Evolutionary conservation across 192 early-diverging fungal genomes (phyloP).

Genomic region (Globomyces pollinis-pini): DNA sequence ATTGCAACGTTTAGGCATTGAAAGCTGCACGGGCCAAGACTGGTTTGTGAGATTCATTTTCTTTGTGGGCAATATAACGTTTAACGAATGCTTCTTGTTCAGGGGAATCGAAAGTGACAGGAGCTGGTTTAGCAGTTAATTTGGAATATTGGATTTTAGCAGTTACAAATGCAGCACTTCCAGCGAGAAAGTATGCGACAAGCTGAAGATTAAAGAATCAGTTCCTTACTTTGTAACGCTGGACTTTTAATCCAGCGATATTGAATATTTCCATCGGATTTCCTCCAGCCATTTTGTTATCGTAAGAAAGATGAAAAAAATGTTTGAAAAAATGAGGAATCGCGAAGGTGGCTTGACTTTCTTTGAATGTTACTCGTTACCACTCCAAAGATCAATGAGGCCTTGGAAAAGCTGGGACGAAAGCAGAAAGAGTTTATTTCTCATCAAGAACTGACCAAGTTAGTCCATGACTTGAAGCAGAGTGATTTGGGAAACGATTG

Average conservation of each 20-base stretch:
- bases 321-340: too few species aligned
- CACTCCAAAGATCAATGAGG: too few species aligned
- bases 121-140: slow-evolving; percentile 23
- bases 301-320: neutral
- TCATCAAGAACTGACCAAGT: too few species aligned
- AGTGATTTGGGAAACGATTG: too few species aligned
- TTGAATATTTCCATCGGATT: slow-evolving; percentile 41
- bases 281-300: slow-evolving; percentile 18
- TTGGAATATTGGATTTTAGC: slow-evolving; percentile 24
- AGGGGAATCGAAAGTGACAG: slow-evolving; percentile 27
- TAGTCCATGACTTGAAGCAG: too few species aligned
- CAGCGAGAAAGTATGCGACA: neutral
- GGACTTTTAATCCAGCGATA: slow-evolving; percentile 29
- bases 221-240: slow-evolving; percentile 36
- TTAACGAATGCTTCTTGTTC: slow-evolving; percentile 41
- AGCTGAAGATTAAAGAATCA: neutral
- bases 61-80: slow-evolving; percentile 30
- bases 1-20: too few species aligned
- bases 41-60: slow-evolving; percentile 38
- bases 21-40: neutral
- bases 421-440: too few species aligned
- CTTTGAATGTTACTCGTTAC: too few species aligned
- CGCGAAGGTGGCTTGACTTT: too few species aligned
- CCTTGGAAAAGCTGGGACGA: too few species aligned
- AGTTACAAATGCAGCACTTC: neutral